These are phyloP conservation scores for Alternaria brassicae DNA, from an alignment of 2,329 filamentous ascomycete species.

Conservation along the genomic window DNA sequence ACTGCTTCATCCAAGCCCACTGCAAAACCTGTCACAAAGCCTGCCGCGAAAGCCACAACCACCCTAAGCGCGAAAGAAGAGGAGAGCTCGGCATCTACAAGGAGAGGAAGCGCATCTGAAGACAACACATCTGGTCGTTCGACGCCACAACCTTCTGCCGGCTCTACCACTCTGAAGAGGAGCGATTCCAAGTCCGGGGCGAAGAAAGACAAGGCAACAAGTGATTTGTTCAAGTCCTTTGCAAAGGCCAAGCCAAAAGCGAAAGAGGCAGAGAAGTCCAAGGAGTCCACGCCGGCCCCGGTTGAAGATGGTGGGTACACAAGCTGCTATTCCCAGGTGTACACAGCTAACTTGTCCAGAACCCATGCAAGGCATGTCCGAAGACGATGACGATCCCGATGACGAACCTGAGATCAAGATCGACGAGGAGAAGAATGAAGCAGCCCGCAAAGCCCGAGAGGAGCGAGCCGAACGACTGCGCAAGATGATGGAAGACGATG, in stretches of 20 bases:
- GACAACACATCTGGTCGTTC: slow-evolving; percentile 47
- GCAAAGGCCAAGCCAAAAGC: slow-evolving; percentile 70
- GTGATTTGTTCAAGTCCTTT: slow-evolving; percentile 78
- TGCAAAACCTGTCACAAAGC: slow-evolving; percentile 17
- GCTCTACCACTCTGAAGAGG: slow-evolving; percentile 40
- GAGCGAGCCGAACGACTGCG: slow-evolving; percentile 71
- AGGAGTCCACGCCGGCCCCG: slow-evolving; percentile 50
- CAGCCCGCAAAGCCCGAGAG: slow-evolving; percentile 57
- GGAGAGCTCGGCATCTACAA: slow-evolving; percentile 24
- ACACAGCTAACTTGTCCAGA: slow-evolving; percentile 47
- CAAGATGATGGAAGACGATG: slow-evolving; percentile 78
- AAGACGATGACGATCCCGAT: slow-evolving; percentile 46
- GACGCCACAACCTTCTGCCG: slow-evolving; percentile 37
- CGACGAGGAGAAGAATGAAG: slow-evolving; percentile 43
- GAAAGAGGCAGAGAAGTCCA: slow-evolving; percentile 54
- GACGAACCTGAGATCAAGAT: slow-evolving; percentile 41
- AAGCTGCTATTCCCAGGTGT: not conserved
- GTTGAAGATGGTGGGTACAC: slow-evolving; percentile 58
- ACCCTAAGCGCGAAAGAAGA: slow-evolving; percentile 30
- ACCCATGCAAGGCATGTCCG: slow-evolving; percentile 62
- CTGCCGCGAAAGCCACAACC: slow-evolving; percentile 27
- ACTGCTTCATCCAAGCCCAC: slow-evolving; percentile 34
- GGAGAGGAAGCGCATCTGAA: slow-evolving; percentile 38
- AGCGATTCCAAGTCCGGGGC: slow-evolving; percentile 52
- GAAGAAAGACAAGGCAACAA: slow-evolving; percentile 66